Conservation (phyloP, 2,329 filamentous ascomycete genomes). For the Simplicillium aogashimaense region DNA sequence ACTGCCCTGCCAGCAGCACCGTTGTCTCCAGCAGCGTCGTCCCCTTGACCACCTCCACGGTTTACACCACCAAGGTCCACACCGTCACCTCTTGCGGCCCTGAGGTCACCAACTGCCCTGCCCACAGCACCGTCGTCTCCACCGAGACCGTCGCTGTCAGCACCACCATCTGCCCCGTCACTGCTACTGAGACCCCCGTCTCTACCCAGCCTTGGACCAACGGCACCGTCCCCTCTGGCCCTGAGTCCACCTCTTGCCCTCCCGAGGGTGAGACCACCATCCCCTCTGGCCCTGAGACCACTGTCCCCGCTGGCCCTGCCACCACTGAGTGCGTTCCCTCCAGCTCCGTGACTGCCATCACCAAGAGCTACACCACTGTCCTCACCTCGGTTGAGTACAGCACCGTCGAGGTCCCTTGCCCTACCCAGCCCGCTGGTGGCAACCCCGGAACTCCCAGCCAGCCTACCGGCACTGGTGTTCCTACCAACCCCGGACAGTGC, state of each 20-base stretch:
- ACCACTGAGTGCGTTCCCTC: conserved; percentile 18
- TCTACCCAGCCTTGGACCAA: conserved; percentile 5
- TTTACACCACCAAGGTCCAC: conserved; percentile 48
- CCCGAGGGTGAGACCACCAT: conserved; percentile 3
- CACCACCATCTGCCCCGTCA: conserved; percentile 29
- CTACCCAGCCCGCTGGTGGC: conserved; percentile 18
- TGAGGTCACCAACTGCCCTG: conserved; percentile 53
- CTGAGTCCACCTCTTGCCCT: conserved; percentile 3
- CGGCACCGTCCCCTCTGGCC: conserved; percentile 3
- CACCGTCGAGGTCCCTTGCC: conserved; percentile 34
- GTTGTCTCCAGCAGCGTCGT: conserved; percentile 28
- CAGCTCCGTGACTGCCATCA: conserved; percentile 39
- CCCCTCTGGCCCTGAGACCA: conserved; percentile 8
- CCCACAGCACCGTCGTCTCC: conserved; percentile 22
- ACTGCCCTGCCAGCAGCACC: conserved; percentile 43
- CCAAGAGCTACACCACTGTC: conserved; percentile 46
- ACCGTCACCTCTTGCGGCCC: conserved; percentile 54
- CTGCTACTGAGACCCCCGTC: conserved; percentile 14
- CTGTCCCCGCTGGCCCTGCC: conserved; percentile 7
- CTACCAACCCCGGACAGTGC: conserved; percentile 19
- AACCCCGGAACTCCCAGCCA: conserved; percentile 12
- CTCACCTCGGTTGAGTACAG: conserved; percentile 44
- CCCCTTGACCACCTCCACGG: conserved; percentile 38
- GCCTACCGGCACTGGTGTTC: conserved; percentile 28
- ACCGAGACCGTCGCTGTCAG: conserved; percentile 27